A percentile compares a stretch with the other conserved stretches of the same genome.
These are phyloP conservation scores for Debaryomyces prosopidis DNA, from an alignment of 805 yeast genomes.

Conservation along the genomic window DNA sequence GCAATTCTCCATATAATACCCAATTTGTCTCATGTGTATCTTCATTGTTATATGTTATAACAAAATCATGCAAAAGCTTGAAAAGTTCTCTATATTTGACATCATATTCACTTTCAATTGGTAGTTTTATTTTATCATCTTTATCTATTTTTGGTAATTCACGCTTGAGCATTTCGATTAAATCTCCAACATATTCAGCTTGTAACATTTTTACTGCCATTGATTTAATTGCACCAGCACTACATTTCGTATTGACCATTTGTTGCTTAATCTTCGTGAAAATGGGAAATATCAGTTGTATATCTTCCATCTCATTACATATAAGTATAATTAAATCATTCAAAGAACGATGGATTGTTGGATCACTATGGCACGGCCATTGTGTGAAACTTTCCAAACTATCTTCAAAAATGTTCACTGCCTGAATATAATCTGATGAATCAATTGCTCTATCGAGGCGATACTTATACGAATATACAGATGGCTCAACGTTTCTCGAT, in stretches of 20 bases:
- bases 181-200: constrained; percentile 40
- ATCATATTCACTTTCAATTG: constrained; percentile 22
- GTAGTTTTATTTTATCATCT: constrained; percentile 28
- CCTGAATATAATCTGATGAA: constrained; percentile 17
- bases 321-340: constrained; percentile 43
- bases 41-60: constrained; percentile 28
- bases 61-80: constrained; percentile 28
- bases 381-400: constrained; percentile 22
- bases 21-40: constrained; percentile 48
- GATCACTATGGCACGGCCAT: constrained; percentile 27
- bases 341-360: constrained; percentile 43
- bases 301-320: constrained; percentile 28
- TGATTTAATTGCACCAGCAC: constrained; percentile 28
- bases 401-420: constrained; percentile 30
- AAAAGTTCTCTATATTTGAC: constrained; percentile 29
- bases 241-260: constrained; percentile 26
- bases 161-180: constrained; percentile 40
- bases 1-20: constrained; percentile 59
- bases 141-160: constrained; percentile 38
- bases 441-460: constrained; percentile 29
- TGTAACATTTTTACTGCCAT: constrained; percentile 29
- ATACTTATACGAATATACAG: constrained; percentile 25
- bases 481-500: constrained; percentile 11
- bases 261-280: constrained; percentile 39
- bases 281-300: constrained; percentile 27